phyloP scores from a whole-genome alignment of 2,329 filamentous ascomycete species.

The Fusarium concolor region DNA sequence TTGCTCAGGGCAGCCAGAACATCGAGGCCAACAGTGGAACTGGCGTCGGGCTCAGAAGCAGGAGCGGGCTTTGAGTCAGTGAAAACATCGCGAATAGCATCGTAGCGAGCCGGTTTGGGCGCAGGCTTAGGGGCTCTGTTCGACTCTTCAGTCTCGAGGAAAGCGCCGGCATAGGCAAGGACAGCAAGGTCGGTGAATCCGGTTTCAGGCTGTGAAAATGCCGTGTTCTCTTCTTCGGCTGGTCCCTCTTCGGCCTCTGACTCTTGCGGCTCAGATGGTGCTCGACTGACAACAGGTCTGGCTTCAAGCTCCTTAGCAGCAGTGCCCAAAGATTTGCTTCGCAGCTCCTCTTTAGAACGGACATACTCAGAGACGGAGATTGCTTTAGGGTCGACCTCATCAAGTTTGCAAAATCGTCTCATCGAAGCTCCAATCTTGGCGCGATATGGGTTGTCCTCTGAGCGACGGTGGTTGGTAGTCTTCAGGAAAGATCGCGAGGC shows the following conservation, averaged over 20 bases:
- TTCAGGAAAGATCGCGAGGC: constrained; percentile 59
- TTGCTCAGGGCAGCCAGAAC: constrained; percentile 53
- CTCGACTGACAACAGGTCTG: constrained; percentile 46
- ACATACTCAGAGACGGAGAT: constrained; percentile 51
- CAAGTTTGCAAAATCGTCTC: constrained; percentile 54
- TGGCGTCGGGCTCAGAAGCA: constrained; percentile 42
- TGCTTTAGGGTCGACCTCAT: constrained; percentile 50
- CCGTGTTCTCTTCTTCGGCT: constrained; percentile 37
- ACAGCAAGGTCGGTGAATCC: constrained; percentile 48
- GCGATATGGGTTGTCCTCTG: constrained; percentile 50
- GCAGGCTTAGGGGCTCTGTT: constrained; percentile 43
- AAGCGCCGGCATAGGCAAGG: constrained; percentile 50
- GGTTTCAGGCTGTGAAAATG: constrained; percentile 40
- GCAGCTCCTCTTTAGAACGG: constrained; percentile 50
- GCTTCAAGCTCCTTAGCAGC: constrained; percentile 50
- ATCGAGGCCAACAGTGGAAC: constrained; percentile 46
- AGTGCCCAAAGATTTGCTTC: constrained; percentile 52
- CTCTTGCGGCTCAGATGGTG: constrained; percentile 46
- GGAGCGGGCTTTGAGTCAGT: constrained; percentile 51
- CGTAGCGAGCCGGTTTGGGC: constrained; percentile 51
- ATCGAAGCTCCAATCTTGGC: constrained; percentile 52
- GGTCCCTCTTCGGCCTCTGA: constrained; percentile 41
- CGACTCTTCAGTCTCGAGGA: constrained; percentile 46
- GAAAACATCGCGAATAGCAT: constrained; percentile 58
- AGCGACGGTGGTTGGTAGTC: constrained; percentile 51